Percentiles rank a stretch among this genome's conserved stretches.
Conservation (phyloP, 768 basidiomycete species). For the Rhizopogon vinicolor region DNA sequence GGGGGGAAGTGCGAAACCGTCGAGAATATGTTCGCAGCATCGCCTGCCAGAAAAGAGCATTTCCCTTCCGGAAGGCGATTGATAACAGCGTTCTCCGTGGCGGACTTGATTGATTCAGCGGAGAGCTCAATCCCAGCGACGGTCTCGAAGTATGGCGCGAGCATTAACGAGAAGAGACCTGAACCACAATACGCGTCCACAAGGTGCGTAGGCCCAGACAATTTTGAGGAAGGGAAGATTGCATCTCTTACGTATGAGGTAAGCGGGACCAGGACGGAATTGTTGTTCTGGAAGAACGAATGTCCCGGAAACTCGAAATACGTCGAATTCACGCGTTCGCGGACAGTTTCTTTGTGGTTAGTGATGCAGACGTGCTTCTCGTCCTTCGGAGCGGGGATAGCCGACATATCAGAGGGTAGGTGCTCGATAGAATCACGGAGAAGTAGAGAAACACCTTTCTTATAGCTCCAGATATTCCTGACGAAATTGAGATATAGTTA, state of each 20-base stretch:
- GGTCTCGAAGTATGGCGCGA: constrained; percentile 68
- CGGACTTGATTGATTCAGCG: constrained; percentile 61
- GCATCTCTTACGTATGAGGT: constrained; percentile 79
- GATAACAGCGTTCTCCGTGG: constrained; percentile 59
- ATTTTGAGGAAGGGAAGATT: constrained; percentile 41
- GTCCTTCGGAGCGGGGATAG: constrained; percentile 31
- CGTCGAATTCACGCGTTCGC: constrained; percentile 78
- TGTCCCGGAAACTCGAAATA: constrained; percentile 83
- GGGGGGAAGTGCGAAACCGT: constrained; percentile 63
- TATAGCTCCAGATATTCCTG: constrained; percentile 79
- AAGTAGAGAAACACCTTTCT: constrained; percentile 84
- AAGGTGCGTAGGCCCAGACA: constrained; percentile 63
- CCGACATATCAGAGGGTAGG: constrained; percentile 9
- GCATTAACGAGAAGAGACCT: constrained; percentile 82
- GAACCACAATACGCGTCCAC: constrained; percentile 95
- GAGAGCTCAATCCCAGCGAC: constrained; percentile 90
- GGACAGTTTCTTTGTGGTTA: constrained; percentile 72
- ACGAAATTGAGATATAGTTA: constrained; percentile 3
- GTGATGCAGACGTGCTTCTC: constrained; percentile 77
- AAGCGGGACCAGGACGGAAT: constrained; percentile 80
- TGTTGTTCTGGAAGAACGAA: constrained; percentile 99
- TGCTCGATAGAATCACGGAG: constrained; percentile 75
- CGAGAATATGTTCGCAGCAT: constrained; percentile 83
- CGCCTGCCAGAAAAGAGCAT: constrained; percentile 70
- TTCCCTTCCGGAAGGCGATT: constrained; percentile 55